Conservation (phyloP, 176 grass and related monocot genomes). For the Saccharum officinarum region DNA sequence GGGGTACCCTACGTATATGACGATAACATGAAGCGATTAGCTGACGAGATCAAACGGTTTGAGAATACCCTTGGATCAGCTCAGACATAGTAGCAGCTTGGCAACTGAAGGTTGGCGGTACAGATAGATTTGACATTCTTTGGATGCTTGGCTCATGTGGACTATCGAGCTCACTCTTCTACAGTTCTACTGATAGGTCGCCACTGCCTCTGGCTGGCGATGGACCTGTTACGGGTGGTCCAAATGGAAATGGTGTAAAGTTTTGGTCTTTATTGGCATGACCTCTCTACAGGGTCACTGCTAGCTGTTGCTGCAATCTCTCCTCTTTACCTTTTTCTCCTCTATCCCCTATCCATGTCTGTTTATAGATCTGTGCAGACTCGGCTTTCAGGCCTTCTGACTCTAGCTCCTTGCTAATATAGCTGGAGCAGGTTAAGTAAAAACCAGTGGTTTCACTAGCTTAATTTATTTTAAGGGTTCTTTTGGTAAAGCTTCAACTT, state of each 20-base stretch:
- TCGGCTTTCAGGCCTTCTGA: not conserved
- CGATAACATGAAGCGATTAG: constrained; percentile 57
- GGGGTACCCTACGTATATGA: constrained; percentile 72
- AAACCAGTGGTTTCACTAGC: too few relatives aligned
- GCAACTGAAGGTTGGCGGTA: constrained; percentile 2
- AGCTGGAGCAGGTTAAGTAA: too few relatives aligned
- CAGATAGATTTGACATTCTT: constrained; percentile 39
- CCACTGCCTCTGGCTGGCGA: constrained; percentile 9
- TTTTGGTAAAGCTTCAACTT: too few relatives aligned
- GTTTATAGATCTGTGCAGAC: constrained; percentile 34
- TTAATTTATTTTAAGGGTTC: too few relatives aligned
- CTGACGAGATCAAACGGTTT: constrained; percentile 45
- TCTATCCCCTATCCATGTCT: not conserved
- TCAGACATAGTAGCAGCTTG: constrained; percentile 47
- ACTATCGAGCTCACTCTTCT: not conserved
- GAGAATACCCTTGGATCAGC: constrained; percentile 54
- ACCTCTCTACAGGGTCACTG: not conserved
- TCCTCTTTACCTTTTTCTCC: not conserved
- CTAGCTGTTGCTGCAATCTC: not conserved
- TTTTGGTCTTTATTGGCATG: constrained; percentile 36
- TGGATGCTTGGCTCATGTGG: constrained; percentile 16
- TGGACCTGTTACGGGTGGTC: constrained; percentile 3
- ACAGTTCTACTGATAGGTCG: not conserved
- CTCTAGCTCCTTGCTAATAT: too few relatives aligned
- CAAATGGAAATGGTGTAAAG: constrained; percentile 52